These are phyloP conservation scores for Drechslera avenae DNA, from an alignment of 2,329 filamentous ascomycete species.

Conservation along the genomic window DNA sequence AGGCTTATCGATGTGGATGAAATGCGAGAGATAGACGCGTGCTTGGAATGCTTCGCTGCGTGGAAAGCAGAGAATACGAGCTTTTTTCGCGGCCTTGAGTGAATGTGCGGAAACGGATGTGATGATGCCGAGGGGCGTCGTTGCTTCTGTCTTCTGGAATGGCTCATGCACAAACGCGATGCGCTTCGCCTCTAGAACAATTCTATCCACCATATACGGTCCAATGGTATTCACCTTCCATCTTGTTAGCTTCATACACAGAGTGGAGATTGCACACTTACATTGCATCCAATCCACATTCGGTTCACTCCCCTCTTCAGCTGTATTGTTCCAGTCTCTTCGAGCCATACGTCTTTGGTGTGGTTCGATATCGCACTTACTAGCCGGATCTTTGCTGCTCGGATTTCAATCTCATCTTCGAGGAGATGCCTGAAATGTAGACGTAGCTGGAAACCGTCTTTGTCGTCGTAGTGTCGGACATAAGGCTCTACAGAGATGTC, in stretches of 20 bases:
- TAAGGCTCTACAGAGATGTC: conserved; percentile 70
- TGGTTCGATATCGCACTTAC: conserved; percentile 61
- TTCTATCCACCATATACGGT: conserved; percentile 73
- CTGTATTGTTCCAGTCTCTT: conserved; percentile 53
- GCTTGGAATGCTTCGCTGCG: conserved; percentile 71
- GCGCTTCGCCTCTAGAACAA: conserved; percentile 68
- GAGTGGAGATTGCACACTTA: conserved; percentile 18
- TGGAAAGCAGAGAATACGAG: conserved; percentile 75
- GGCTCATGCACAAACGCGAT: conserved; percentile 70
- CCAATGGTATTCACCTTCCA: conserved; percentile 69
- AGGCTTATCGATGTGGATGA: conserved; percentile 79
- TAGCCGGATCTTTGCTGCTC: conserved; percentile 68
- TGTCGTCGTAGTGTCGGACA: conserved; percentile 70
- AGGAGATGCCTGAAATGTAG: conserved; percentile 74
- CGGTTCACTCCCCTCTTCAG: conserved; percentile 63
- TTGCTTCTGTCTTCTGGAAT: conserved; percentile 56
- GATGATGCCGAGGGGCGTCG: conserved; percentile 56
- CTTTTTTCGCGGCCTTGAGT: conserved; percentile 48
- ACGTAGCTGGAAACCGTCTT: conserved; percentile 75
- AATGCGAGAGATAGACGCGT: conserved; percentile 67
- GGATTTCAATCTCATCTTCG: conserved; percentile 69
- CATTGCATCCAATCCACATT: conserved; percentile 57
- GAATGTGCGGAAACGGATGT: conserved; percentile 45
- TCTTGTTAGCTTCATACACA: conserved; percentile 33
- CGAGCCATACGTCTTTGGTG: conserved; percentile 70